Evolutionary conservation across 192 early-diverging fungal genomes (phyloP).

Genomic region (Phycomyces nitens): DNA sequence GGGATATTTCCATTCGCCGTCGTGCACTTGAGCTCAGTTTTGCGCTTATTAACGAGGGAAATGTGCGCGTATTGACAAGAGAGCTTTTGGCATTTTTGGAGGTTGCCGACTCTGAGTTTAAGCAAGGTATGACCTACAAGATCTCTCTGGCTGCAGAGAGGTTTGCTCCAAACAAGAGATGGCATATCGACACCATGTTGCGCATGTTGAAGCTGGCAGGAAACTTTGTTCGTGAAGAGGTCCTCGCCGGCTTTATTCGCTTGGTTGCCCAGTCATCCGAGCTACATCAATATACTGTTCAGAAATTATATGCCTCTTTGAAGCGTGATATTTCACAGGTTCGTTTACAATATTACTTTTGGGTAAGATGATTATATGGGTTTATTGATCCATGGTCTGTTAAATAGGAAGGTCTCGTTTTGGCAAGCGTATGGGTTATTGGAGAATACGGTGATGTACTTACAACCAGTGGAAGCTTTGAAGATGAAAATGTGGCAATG

Average conservation of each 20-base stretch:
- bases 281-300: constrained; percentile 88
- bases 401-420: constrained; percentile 83
- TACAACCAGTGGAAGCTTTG: constrained; percentile 60
- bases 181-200: constrained; percentile 95
- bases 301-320: constrained; percentile 83
- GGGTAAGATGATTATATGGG: neutral
- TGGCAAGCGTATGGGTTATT: constrained; percentile 89
- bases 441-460: constrained; percentile 97
- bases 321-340: constrained; percentile 69
- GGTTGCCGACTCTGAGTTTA: constrained; percentile 84
- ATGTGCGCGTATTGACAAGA: constrained; percentile 87
- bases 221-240: constrained; percentile 69
- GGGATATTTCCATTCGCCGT: constrained; percentile 93
- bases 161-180: constrained; percentile 91
- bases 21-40: constrained; percentile 95
- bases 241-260: constrained; percentile 85
- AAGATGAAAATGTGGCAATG: constrained; percentile 62
- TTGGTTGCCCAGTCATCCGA: constrained; percentile 72
- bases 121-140: constrained; percentile 84
- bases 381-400: neutral
- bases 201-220: constrained; percentile 80
- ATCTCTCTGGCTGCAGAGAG: constrained; percentile 89
- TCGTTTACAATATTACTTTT: neutral
- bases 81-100: constrained; percentile 94
- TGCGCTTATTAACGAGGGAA: constrained; percentile 91